Conservation (phyloP, 164 flowering plant species). For the Nelumbo lutea region DNA sequence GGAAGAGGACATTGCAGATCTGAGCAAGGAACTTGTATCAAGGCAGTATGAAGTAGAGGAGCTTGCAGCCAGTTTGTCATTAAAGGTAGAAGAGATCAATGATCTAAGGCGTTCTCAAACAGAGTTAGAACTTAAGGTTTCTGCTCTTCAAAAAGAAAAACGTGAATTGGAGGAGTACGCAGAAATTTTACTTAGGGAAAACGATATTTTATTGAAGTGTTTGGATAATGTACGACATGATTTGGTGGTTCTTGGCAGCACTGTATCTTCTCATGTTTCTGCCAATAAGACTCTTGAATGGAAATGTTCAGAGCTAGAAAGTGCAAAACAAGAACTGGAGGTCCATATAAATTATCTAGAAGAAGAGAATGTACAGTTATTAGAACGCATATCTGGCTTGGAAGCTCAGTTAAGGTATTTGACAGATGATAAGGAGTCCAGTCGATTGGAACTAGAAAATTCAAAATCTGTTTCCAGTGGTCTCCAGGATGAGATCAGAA, state of each 20-base stretch:
- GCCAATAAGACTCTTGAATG: slow-evolving; percentile 48
- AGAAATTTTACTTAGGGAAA: slow-evolving; percentile 31
- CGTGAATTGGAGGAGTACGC: slow-evolving; percentile 34
- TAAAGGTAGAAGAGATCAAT: slow-evolving; percentile 42
- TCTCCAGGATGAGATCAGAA: slow-evolving; percentile 47
- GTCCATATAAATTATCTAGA: slow-evolving; percentile 44
- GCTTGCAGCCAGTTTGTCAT: slow-evolving; percentile 26
- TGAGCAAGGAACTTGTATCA: slow-evolving; percentile 23
- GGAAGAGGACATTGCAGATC: slow-evolving; percentile 24
- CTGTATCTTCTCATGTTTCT: slow-evolving; percentile 48
- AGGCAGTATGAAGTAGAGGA: slow-evolving; percentile 27
- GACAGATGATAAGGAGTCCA: slow-evolving; percentile 49
- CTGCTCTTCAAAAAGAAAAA: slow-evolving; percentile 43
- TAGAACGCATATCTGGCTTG: slow-evolving; percentile 43
- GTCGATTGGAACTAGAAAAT: slow-evolving; percentile 38
- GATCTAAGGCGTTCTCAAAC: slow-evolving; percentile 19
- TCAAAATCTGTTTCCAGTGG: slow-evolving; percentile 29
- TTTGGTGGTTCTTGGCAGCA: slow-evolving; percentile 31
- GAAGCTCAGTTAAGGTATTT: slow-evolving; percentile 59
- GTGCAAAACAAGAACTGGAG: slow-evolving; percentile 45
- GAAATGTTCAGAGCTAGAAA: slow-evolving; percentile 48
- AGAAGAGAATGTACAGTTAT: slow-evolving; percentile 52
- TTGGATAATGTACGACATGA: slow-evolving; percentile 49
- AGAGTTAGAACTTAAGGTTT: slow-evolving; percentile 37
- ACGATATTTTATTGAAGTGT: slow-evolving; percentile 31